Conservation (phyloP, 2,329 filamentous ascomycete species). For the Aspergillus versicolor region DNA sequence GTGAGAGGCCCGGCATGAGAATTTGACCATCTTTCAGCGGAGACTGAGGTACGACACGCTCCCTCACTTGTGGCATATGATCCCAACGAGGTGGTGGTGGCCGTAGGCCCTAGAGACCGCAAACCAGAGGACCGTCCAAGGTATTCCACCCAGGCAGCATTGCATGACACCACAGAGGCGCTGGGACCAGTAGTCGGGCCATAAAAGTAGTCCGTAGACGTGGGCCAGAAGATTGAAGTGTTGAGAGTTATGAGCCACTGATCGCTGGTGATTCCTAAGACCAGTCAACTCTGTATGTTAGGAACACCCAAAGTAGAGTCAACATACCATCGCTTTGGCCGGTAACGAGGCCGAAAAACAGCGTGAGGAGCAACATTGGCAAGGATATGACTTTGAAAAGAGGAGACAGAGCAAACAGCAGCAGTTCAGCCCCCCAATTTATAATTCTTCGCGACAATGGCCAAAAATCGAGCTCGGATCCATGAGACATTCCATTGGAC, state of each 20-base stretch:
- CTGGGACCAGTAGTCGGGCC: conserved; percentile 22
- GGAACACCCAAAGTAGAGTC: neutral
- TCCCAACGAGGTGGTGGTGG: conserved; percentile 11
- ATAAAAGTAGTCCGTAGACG: conserved; percentile 25
- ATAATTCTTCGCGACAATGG: neutral
- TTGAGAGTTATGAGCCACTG: conserved; percentile 32
- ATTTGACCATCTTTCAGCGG: conserved; percentile 14
- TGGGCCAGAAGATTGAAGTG: conserved; percentile 25
- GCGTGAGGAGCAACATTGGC: neutral
- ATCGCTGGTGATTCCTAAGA: conserved; percentile 15
- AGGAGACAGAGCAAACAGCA: neutral
- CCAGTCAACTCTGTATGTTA: neutral
- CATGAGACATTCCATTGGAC: neutral
- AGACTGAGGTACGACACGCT: conserved; percentile 17
- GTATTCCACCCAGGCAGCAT: conserved; percentile 22
- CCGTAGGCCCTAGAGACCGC: conserved; percentile 18
- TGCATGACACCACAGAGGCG: conserved; percentile 21
- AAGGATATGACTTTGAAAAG: neutral
- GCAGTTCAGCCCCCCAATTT: neutral
- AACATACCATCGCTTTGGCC: conserved; percentile 4
- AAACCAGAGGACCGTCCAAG: conserved; percentile 15
- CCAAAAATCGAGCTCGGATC: neutral
- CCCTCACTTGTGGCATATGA: conserved; percentile 20
- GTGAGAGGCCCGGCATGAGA: conserved; percentile 22
- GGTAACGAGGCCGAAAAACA: conserved; percentile 1